Evolutionary conservation across 768 basidiomycete species (phyloP), one percentile per base, ranked within the genome.

Genomic region (Mycena amicta): DNA sequence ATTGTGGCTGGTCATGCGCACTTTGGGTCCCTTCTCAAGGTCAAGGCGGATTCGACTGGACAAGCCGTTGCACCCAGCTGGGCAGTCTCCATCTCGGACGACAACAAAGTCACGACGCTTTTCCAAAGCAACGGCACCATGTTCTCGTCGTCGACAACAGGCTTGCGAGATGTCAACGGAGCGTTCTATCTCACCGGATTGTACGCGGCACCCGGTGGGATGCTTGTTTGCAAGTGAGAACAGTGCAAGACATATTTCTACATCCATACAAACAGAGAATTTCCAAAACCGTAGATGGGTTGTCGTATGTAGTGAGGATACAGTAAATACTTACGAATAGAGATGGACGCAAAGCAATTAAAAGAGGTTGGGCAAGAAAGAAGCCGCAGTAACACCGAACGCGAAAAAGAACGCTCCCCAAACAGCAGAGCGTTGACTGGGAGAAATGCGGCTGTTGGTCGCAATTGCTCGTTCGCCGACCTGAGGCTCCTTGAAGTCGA

Each of bases 371-470:
- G 88, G 88, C 27, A 88, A 66, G 65, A 83, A 81, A 23, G 84
- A 78, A 60, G 91, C 92, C 50, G 90, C 83, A 27, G 25, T 22
- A 13, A 28, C 47, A 26, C 92, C 92, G 50, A 93, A 77, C 33
- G 90, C 91, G 72, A 96, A 95, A 20, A 89, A 89, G 33, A 90
- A 80, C 20, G 89, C 77, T 33, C 93, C 93, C 92, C 92, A 95
- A 2, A 88, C 90, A 53, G 88, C 78, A 31, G 87, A 86, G 73
- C 89, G 90, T 65, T 84, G 82, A 67, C 84, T 82, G 12, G 92
- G 86, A 63, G 79, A 73, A 51, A 87, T 77, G 46, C 92, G 82
- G 47, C 80, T 82, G 69, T 93, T 93, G 28, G 85, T 80, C 20
- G 76, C 80, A 52, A 89, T 80, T 46, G 73, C 74, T 43, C 84